Conservation (phyloP, 129 eudicot genomes). For the Saussurea involucrata region DNA sequence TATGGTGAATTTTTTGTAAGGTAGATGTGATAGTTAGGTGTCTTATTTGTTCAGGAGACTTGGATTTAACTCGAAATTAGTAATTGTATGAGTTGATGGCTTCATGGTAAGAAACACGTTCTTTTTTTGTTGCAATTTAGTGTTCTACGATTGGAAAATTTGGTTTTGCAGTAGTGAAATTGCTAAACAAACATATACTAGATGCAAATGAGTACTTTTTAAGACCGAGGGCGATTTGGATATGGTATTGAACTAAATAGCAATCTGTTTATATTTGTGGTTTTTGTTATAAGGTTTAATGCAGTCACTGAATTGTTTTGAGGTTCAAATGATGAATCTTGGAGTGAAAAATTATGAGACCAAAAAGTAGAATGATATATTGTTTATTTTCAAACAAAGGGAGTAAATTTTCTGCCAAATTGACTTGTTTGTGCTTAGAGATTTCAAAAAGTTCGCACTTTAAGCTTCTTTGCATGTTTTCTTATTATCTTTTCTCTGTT, state of each 20-base stretch:
- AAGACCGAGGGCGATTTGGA: background rate
- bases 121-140: background rate
- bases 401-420: background rate
- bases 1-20: background rate
- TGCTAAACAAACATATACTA: background rate
- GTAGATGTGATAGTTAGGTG: background rate
- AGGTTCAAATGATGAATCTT: constrained; percentile 7
- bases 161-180: background rate
- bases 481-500: background rate
- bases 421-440: background rate
- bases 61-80: constrained; percentile 9
- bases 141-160: background rate
- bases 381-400: background rate
- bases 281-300: constrained; percentile 7
- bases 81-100: constrained; percentile 5
- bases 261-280: background rate
- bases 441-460: background rate
- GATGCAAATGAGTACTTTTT: background rate
- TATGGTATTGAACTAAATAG: background rate
- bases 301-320: background rate
- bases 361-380: background rate
- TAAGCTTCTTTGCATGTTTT: background rate
- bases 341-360: constrained; percentile 1
- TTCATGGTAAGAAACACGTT: background rate
- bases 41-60: background rate